Base-by-base conservation (phyloP, 306 rosid genomes). In the Pyrus betulifolia region DNA sequence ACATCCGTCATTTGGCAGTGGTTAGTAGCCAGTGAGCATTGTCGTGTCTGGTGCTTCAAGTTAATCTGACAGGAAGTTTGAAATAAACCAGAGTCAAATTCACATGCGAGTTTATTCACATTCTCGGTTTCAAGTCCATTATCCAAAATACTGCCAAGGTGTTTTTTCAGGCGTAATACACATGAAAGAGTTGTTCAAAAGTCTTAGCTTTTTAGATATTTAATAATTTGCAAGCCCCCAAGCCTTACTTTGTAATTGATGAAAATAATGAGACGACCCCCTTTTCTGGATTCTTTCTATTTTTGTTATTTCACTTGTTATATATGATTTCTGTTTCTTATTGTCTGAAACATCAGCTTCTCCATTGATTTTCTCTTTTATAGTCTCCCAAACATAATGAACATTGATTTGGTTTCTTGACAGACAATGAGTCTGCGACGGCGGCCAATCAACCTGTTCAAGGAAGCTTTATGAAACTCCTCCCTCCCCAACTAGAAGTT, bases 391-490 rank as follows among this genome's bases (percentile, higher is more conserved):
- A 62, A 62, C 67, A 13, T 15, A 62, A 57, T 2, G 25, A 35
- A 27, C 28, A 62, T 62, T 62, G 13, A 76, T 64, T n/a, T 25
- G 46, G 55, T 70, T 74, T 55, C 13, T 74, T 3, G 77, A 79
- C 91, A 93, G 99, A 89, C 73, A 95, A 91, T 58, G 99, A 96
- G 81, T 85, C 89, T 4, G 82, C 87, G n/a, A 66, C 65, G 82
- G 81, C 64, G 68, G 81, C 86, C 17, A 81, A 82, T 74, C 90
- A 88, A 80, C 85, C 94, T 59, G 88, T 35, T 74, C 93, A 91
- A 71, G 99, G 97, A 71, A 96, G 98, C 90, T 90, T 91, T 86
- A 55, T 90, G 84, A 90, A 84, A 38, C 90, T 82, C 78, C 87
- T 91, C 73, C 95, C 96, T 76, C 83, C 93, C 73, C 96, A 87